Conservation (phyloP, 2,329 filamentous ascomycete genomes). For the Colletotrichum lindemuthianum region DNA sequence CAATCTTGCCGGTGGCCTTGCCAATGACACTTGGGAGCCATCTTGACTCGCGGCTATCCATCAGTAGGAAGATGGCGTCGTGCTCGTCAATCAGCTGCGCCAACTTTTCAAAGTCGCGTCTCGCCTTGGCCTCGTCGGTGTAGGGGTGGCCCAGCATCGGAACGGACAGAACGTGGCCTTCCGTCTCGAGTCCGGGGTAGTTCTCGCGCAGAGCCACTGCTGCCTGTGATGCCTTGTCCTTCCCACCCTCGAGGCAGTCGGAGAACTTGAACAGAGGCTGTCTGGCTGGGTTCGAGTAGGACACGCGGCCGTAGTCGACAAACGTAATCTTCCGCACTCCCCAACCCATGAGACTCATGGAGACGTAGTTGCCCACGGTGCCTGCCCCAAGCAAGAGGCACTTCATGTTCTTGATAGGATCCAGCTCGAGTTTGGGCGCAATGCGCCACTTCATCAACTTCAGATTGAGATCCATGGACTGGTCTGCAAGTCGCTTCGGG, state of each 20-base stretch:
- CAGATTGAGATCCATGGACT: slow-evolving; percentile 93
- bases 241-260: slow-evolving; percentile 87
- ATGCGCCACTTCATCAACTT: slow-evolving; percentile 99
- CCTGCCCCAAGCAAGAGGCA: slow-evolving; percentile 93
- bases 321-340: slow-evolving; percentile 96
- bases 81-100: slow-evolving; percentile 82
- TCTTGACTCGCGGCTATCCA: slow-evolving; percentile 93
- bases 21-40: slow-evolving; percentile 98
- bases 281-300: slow-evolving; percentile 94
- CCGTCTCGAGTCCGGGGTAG: slow-evolving; percentile 87
- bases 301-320: slow-evolving; percentile 91
- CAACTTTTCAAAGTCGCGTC: slow-evolving; percentile 79
- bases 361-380: slow-evolving; percentile 93
- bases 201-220: slow-evolving; percentile 84
- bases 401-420: slow-evolving; percentile 87
- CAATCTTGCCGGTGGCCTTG: slow-evolving; percentile 91
- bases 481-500: slow-evolving; percentile 85
- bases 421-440: slow-evolving; percentile 86
- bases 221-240: slow-evolving; percentile 82
- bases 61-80: slow-evolving; percentile 93
- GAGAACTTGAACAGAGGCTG: slow-evolving; percentile 92
- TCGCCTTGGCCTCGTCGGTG: slow-evolving; percentile 74
- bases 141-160: slow-evolving; percentile 97
- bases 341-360: slow-evolving; percentile 92
- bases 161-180: slow-evolving; percentile 84